A percentile compares a stretch with the other conserved stretches of the same genome.
Evolutionary conservation across 768 basidiomycete species (phyloP).

Genomic region (Rhizopogon vesiculosus): DNA sequence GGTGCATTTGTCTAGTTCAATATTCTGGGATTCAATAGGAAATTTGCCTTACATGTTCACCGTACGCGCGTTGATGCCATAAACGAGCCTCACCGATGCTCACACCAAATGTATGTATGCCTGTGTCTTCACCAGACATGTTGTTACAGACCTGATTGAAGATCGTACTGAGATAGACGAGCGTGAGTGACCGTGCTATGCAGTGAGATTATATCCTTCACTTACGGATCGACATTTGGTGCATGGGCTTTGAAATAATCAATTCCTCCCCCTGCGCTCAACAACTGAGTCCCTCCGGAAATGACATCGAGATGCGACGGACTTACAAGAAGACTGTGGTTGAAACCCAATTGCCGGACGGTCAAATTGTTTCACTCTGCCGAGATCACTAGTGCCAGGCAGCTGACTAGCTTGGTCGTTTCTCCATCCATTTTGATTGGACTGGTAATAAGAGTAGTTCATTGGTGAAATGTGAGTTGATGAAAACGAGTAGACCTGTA

Average conservation of each 20-base stretch:
- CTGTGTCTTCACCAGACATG: constrained; percentile 8
- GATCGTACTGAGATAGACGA: constrained; percentile 19
- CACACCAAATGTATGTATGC: constrained; percentile 33
- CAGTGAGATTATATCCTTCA: neutral
- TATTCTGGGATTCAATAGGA: neutral
- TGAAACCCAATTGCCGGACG: constrained; percentile 28
- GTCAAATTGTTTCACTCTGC: constrained; percentile 20
- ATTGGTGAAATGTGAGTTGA: constrained; percentile 19
- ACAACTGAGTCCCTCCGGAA: constrained; percentile 1
- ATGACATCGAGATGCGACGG: constrained; percentile 1
- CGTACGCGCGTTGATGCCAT: constrained; percentile 67
- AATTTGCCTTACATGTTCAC: constrained; percentile 42
- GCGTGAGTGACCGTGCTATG: neutral
- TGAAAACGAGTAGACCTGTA: neutral
- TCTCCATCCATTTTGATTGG: constrained; percentile 42
- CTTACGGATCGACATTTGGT: constrained; percentile 11
- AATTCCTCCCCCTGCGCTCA: constrained; percentile 47
- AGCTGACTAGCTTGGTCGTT: constrained; percentile 29
- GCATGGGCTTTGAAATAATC: constrained; percentile 67
- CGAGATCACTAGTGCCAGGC: neutral
- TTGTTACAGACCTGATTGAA: constrained; percentile 33
- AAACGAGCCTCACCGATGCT: constrained; percentile 56
- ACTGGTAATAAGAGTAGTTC: constrained; percentile 44
- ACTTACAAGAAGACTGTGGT: constrained; percentile 53
- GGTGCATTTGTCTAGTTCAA: neutral